A percentile compares a stretch with the other conserved stretches of the same genome.
Conservation (phyloP, 805 yeast genomes). For the Pichia cephalocereana region DNA sequence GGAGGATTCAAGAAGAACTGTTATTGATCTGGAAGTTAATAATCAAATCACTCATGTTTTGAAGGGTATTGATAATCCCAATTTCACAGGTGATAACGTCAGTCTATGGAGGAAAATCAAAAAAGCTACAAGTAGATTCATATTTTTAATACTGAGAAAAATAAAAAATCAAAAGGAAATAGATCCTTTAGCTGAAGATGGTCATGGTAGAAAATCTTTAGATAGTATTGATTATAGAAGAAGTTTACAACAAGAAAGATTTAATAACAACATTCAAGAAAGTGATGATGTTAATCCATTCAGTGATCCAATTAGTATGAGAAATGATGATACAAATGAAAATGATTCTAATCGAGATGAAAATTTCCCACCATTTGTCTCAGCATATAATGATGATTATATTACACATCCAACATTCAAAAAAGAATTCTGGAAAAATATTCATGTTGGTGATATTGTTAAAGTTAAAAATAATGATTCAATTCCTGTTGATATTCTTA, state of each 20-base stretch:
- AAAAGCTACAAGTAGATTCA: slow-evolving; percentile 28
- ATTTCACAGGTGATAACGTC: slow-evolving; percentile 54
- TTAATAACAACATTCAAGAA: slow-evolving; percentile 7
- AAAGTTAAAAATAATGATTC: slow-evolving; percentile 63
- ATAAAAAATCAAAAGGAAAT: slow-evolving; percentile 16
- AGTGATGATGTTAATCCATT: slow-evolving; percentile 15
- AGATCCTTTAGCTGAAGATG: slow-evolving; percentile 21
- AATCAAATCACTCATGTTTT: slow-evolving; percentile 65
- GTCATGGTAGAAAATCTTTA: slow-evolving; percentile 17
- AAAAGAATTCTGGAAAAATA: slow-evolving; percentile 59
- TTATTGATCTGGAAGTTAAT: slow-evolving; percentile 64
- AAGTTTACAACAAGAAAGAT: slow-evolving; percentile 16
- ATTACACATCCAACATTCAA: slow-evolving; percentile 21
- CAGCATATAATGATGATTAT: slow-evolving; percentile 11
- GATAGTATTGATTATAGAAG: slow-evolving; percentile 28
- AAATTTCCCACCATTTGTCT: slow-evolving; percentile 22
- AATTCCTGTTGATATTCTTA: slow-evolving; percentile 67
- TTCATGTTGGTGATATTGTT: slow-evolving; percentile 66
- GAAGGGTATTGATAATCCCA: slow-evolving; percentile 44
- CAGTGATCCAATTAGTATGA: slow-evolving; percentile 20
- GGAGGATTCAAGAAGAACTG: slow-evolving; percentile 71
- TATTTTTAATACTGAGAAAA: slow-evolving; percentile 12
- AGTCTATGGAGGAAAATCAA: slow-evolving; percentile 64
- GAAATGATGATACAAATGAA: slow-evolving; percentile 7
- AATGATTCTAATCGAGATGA: slow-evolving; percentile 1